Evolutionary conservation across 1,139 yeast species (phyloP).

Genomic region (Yamadazyma diddensiae): DNA sequence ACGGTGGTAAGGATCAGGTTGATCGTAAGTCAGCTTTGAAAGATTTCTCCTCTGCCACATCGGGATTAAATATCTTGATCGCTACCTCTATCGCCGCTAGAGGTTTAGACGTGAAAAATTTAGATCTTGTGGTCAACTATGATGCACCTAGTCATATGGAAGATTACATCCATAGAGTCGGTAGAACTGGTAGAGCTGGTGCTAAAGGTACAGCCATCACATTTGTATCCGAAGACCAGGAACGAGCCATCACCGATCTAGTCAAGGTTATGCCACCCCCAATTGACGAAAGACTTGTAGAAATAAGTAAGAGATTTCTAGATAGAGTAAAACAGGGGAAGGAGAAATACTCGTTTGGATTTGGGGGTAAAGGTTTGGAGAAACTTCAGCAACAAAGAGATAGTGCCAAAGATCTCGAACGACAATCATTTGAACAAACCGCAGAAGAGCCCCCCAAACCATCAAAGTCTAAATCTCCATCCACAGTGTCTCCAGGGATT

Average conservation of each 20-base stretch:
- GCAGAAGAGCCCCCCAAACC: neutral
- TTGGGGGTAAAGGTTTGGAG: slow-evolving; percentile 92
- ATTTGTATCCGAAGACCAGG: slow-evolving; percentile 63
- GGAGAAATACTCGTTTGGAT: slow-evolving; percentile 69
- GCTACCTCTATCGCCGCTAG: slow-evolving; percentile 96
- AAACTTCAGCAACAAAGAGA: slow-evolving; percentile 71
- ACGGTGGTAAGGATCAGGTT: slow-evolving; percentile 89
- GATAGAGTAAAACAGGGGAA: slow-evolving; percentile 67
- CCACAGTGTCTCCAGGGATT: slow-evolving; percentile 1
- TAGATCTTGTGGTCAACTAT: slow-evolving; percentile 76
- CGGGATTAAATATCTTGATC: slow-evolving; percentile 60
- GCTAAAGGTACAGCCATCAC: slow-evolving; percentile 75
- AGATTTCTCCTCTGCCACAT: slow-evolving; percentile 56
- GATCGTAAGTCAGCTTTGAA: slow-evolving; percentile 77
- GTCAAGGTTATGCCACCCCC: slow-evolving; percentile 54
- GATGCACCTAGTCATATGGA: slow-evolving; percentile 93
- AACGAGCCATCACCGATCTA: slow-evolving; percentile 66
- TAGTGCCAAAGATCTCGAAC: slow-evolving; percentile 50
- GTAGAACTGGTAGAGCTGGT: slow-evolving; percentile 95
- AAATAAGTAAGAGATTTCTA: slow-evolving; percentile 56
- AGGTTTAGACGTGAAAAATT: slow-evolving; percentile 85
- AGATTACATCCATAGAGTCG: slow-evolving; percentile 94
- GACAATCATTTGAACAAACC: slow-evolving; percentile 21
- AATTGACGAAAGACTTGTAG: slow-evolving; percentile 50
- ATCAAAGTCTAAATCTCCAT: neutral